These are phyloP conservation scores for Suhomyces bolitotheri DNA, from an alignment of 1,139 yeast genomes.

Conservation along the genomic window DNA sequence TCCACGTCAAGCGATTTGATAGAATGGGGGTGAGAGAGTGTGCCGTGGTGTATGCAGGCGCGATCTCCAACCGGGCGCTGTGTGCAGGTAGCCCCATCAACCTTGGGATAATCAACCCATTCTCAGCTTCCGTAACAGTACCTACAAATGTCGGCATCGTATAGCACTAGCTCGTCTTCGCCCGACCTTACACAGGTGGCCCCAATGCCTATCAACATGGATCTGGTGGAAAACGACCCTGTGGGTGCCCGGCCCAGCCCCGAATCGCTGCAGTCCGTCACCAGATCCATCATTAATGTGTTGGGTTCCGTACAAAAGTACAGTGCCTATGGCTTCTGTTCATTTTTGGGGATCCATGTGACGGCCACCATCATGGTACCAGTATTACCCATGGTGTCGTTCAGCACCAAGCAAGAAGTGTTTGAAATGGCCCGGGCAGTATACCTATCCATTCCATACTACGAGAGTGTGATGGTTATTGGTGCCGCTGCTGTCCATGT, in stretches of 20 bases:
- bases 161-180: not conserved
- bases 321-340: constrained; percentile 59
- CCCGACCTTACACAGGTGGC: constrained; percentile 6
- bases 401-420: constrained; percentile 49
- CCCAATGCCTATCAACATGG: constrained; percentile 11
- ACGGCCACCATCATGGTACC: constrained; percentile 60
- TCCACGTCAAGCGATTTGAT: too few species aligned
- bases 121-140: too few species aligned
- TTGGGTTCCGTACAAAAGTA: constrained; percentile 48
- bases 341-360: constrained; percentile 61
- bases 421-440: constrained; percentile 62
- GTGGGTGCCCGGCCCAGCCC: not conserved
- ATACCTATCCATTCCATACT: constrained; percentile 51
- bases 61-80: too few species aligned
- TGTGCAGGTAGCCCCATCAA: too few species aligned
- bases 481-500: constrained; percentile 55
- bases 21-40: too few species aligned
- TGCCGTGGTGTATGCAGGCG: too few species aligned
- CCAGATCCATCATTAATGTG: constrained; percentile 1
- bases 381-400: constrained; percentile 39
- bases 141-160: not conserved
- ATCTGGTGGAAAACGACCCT: constrained; percentile 1
- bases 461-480: constrained; percentile 51
- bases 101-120: too few species aligned
- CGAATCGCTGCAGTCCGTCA: constrained; percentile 1